Evolutionary conservation across 2,329 filamentous ascomycete genomes (phyloP), one percentile per base, ranked within the genome.

Genomic region (Amesomyces nigricolor): DNA sequence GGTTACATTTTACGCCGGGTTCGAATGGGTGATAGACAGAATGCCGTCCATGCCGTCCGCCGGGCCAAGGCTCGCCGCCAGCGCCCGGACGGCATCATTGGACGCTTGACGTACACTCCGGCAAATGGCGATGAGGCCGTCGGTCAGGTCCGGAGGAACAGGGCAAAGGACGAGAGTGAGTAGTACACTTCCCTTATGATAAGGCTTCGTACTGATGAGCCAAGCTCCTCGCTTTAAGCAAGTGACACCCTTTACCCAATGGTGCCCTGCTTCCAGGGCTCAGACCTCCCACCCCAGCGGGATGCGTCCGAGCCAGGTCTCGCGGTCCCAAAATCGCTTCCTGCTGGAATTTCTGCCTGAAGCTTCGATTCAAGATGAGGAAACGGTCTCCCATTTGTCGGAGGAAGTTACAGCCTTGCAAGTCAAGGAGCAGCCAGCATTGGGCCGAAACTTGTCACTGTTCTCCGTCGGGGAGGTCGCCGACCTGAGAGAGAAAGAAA

Each of bases 381-480:
- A 62, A 4, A 58, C 72, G 5, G 63, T 65, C 4, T 64, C 63
- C 1, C 59, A 70, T 2, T 62, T 78, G 5, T 60, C 67, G 8
- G 71, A 75, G 37, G 74, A 73, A 14, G 65, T 54, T 2, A 67
- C 71, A 8, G 63, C 66, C 0, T 50, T 65, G 1, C 42, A 54
- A 3, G 58, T 39, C 51, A 47, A 57, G 38, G 53, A 16, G 16
- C 58, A 32, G 19, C 53, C 38, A 11, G 40, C 49, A 17, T 13
- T 38, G 7, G 22, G 43, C 16, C 26, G 22, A 42, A 47, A 56
- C 14, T 49, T 61, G 7, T 54, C 70, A 9, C 65, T 86, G 4
- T 72, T 89, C 19, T 77, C 78, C 2, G 71, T 82, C 29, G 85
- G 85, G 1, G 77, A 80, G 54, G 74, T 82, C 59, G 67, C 71